A percentile compares a stretch with the other conserved stretches of the same genome.
Conservation (phyloP, 345 rosid species). For the Eucalyptus sp. region DNA sequence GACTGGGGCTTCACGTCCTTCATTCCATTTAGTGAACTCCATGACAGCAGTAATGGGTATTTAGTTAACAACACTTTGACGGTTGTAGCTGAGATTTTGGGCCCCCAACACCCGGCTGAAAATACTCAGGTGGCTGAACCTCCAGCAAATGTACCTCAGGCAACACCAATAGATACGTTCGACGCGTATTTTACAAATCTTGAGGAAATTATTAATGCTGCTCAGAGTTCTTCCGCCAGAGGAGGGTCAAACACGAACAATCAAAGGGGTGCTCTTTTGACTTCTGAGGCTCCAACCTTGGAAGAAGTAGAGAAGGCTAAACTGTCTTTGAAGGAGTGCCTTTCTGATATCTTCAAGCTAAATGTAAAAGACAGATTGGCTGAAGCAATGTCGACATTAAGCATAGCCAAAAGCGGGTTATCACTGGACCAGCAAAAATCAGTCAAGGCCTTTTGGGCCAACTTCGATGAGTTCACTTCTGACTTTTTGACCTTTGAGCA, state of each 20-base stretch:
- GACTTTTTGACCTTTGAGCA: neutral
- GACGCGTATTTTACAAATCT: neutral
- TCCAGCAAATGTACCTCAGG: neutral
- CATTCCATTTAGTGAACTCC: neutral
- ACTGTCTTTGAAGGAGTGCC: constrained; percentile 3
- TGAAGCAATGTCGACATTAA: neutral
- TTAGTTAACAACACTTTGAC: neutral
- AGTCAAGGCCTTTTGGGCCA: neutral
- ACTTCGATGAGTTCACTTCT: neutral
- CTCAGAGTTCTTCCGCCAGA: neutral
- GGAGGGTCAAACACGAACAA: neutral
- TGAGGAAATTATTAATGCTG: neutral
- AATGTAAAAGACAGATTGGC: constrained; percentile 3
- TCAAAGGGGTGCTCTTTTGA: neutral
- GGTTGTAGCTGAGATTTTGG: neutral
- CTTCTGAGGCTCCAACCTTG: neutral
- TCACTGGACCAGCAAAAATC: neutral
- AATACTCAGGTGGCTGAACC: neutral
- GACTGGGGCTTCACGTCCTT: neutral
- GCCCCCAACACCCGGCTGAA: neutral
- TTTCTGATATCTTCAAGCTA: constrained; percentile 3
- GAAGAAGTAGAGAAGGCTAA: constrained; percentile 2
- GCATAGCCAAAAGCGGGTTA: neutral
- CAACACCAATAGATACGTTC: neutral
- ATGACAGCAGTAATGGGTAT: neutral